These are phyloP conservation scores for Lichina pygmaea DNA, from an alignment of 495 filamentous ascomycete species.

Conservation along the genomic window DNA sequence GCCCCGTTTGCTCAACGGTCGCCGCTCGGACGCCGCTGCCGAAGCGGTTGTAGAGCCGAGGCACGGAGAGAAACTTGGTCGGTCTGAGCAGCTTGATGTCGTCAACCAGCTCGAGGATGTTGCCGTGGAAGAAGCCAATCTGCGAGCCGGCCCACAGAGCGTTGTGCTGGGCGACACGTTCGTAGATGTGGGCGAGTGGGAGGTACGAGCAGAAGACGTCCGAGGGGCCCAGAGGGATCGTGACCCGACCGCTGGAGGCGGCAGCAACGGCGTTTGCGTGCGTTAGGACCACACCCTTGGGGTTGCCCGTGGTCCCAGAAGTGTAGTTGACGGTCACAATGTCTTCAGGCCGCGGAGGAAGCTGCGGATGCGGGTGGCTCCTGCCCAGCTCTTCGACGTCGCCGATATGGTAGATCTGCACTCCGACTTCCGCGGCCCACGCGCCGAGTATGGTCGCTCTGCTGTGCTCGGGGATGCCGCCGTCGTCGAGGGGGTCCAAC, in stretches of 20 bases:
- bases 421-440: slow-evolving; percentile 40
- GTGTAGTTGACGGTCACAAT: slow-evolving; percentile 94
- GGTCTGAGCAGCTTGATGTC: slow-evolving; percentile 73
- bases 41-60: slow-evolving; percentile 82
- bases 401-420: slow-evolving; percentile 49
- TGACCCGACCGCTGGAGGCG: slow-evolving; percentile 26
- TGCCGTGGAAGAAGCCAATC: slow-evolving; percentile 90
- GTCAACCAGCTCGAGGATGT: slow-evolving; percentile 66
- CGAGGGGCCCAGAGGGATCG: slow-evolving; percentile 16
- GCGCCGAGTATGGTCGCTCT: slow-evolving; percentile 53
- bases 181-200: slow-evolving; percentile 84
- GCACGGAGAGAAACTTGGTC: slow-evolving; percentile 66
- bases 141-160: slow-evolving; percentile 41
- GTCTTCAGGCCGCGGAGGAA: slow-evolving; percentile 46
- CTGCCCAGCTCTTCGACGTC: slow-evolving; percentile 59
- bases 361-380: slow-evolving; percentile 32
- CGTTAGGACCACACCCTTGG: slow-evolving; percentile 77
- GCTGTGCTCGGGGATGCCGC: slow-evolving; percentile 49
- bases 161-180: slow-evolving; percentile 54
- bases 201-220: slow-evolving; percentile 66
- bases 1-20: slow-evolving; percentile 50
- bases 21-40: slow-evolving; percentile 49
- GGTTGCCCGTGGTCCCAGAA: slow-evolving; percentile 79
- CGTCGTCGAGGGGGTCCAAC: slow-evolving; percentile 60
- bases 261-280: slow-evolving; percentile 61